Evolutionary conservation across 2,329 filamentous ascomycete species (phyloP), one percentile per base, ranked within the genome.

Genomic region (Malbranchea cinnamomea): DNA sequence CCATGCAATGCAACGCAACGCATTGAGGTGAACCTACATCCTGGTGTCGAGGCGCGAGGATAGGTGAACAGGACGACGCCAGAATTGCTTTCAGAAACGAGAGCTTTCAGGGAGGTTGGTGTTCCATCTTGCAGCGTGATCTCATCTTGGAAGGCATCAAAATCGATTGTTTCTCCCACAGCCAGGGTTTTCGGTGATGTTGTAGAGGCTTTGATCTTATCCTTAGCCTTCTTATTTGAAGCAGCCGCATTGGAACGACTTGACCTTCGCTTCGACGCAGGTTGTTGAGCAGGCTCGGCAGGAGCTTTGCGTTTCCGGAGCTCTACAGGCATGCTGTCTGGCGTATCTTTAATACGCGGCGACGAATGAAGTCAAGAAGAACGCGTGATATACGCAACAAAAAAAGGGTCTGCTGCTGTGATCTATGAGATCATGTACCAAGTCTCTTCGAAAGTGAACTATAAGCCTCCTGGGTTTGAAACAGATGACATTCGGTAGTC

Each of bases 61-160:
- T 95, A 95, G 18, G 85, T 94, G 56, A 98, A 94, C 17, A 95
- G 62, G 19, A 93, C 82, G 24, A 95, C 78, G 15, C 87, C 89
- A 20, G 70, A 66, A 59, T 81, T 75, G 67, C 84, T 92, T 49
- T 78, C 70, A 30, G 83, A 77, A 28, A 94, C 68, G 14, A 98
- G 72, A 44, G 74, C 65, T 59, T 82, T 78, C 35, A 98, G 62
- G 1, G 74, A 83, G 4, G 78, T 84, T 59, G 78, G 80, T 31
- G 67, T 62, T 45, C 84, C 84, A 40, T 92, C 82, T 41, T 95
- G 74, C 38, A 78, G 89, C 63, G 89, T 73, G 39, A 98, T 60
- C 49, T 89, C 75, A 32, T 68, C 69, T 33, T 70, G 70, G 42
- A 75, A 74, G 17, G 49, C 52, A 9, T 67, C 57, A 29, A 75